phyloP scores from a whole-genome alignment of 192 early-diverging fungal genomes.

The Tieghemiomyces parasiticus region DNA sequence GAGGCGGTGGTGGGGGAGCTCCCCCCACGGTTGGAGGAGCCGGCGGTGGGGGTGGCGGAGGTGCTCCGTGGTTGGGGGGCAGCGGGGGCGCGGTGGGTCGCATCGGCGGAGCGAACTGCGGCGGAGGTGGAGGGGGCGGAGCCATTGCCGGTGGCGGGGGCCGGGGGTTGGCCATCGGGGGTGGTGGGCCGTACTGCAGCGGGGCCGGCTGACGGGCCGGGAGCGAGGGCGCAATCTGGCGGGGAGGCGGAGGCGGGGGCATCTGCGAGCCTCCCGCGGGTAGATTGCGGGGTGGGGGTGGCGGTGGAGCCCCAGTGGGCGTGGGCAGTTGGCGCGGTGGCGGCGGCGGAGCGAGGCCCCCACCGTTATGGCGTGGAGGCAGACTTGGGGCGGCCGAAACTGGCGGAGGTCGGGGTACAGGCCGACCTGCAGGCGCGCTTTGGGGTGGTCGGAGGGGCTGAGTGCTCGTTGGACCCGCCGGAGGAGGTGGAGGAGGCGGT shows the following conservation, averaged over 20 bases:
- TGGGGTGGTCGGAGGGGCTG: too few relatives aligned
- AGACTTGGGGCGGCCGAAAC: background rate
- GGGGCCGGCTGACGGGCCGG: conserved; percentile 13
- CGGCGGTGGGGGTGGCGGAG: conserved; percentile 14
- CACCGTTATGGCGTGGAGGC: background rate
- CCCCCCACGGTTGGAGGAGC: background rate
- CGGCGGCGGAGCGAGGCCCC: conserved; percentile 9
- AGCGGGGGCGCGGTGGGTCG: conserved; percentile 10
- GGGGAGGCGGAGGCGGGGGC: conserved; percentile 12
- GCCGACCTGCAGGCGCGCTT: background rate
- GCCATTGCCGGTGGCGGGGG: conserved; percentile 9
- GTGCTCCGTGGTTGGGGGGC: conserved; percentile 1
- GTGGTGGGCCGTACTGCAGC: conserved; percentile 10
- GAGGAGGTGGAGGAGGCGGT: conserved; percentile 17
- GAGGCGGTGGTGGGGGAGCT: conserved; percentile 13
- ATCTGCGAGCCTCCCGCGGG: background rate
- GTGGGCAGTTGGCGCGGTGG: background rate
- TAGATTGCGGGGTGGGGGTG: conserved; percentile 14
- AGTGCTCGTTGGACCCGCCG: too few relatives aligned
- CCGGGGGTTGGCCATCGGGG: background rate
- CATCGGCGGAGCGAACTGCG: conserved; percentile 14
- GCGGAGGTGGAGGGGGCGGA: conserved; percentile 4
- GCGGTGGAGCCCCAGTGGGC: conserved; percentile 9
- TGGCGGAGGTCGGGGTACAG: background rate
- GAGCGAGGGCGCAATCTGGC: conserved; percentile 13